Evolutionary conservation across 2,329 filamentous ascomycete genomes (phyloP), one percentile per base, ranked within the genome.

Genomic region (Alternaria consortialis): DNA sequence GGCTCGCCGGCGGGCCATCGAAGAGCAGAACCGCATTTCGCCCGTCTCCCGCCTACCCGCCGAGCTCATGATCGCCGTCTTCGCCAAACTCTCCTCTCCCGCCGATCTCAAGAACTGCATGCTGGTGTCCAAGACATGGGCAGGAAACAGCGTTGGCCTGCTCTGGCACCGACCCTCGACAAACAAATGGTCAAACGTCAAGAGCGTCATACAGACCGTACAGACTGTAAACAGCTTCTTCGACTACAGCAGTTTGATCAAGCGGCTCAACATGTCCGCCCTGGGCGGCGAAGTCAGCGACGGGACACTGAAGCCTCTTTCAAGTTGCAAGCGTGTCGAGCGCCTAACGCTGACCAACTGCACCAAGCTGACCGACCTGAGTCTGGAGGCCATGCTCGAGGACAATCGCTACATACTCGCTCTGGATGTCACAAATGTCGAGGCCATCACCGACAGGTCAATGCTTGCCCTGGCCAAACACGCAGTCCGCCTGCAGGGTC

Each of bases 161-260:
- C 85, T 99, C 23, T 99, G 95, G 95, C 94, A 97, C 79, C 87
- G 95, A 39, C 95, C 95, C 1, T 89, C 92, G 29, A 98, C 95
- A 81, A 93, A 91, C 72, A 92, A 89, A 70, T 97, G 93, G 91
- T 80, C 85, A 12, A 93, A 93, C 75, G 88, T 97, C 71, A 84
- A 88, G 72, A 90, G 84, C 67, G 95, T 99, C 68, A 94, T 93
- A 74, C 84, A 86, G 59, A 94, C 94, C 1, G 87, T 97, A 36
- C 86, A 87, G 46, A 85, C 89, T 29, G 82, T 86, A 34, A 82
- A 89, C n/a, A 90, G 92, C 68, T 94, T 91, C 80, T 99, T 97
- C 78, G 86, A 89, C 68, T 99, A 99, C 79, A 87, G 90, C 67
- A 90, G 94, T 66, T 91, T 98, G 70, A 91, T 99, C 80, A 94